These are phyloP conservation scores for Sarcodon sp. DNA, from an alignment of 768 basidiomycete species.

Conservation along the genomic window DNA sequence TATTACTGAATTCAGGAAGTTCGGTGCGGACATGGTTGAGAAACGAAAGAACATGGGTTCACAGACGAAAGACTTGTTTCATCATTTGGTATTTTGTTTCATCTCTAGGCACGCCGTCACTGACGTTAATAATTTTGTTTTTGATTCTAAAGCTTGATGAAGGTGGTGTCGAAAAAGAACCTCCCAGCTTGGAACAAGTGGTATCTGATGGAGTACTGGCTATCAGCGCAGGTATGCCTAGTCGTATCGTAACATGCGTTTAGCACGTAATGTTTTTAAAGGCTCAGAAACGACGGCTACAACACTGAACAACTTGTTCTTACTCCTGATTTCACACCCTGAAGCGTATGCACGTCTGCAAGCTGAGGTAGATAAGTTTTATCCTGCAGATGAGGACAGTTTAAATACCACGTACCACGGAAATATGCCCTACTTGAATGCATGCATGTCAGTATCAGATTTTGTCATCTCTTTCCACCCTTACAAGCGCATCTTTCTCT, in stretches of 20 bases:
- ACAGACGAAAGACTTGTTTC: conserved; percentile 21
- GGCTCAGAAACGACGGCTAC: conserved; percentile 34
- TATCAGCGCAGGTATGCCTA: conserved; percentile 8
- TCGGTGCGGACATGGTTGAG: background rate
- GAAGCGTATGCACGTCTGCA: conserved; percentile 21
- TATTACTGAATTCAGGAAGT: no score
- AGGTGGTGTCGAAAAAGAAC: conserved; percentile 12
- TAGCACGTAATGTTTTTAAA: conserved; percentile 24
- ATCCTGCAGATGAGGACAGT: conserved; percentile 13
- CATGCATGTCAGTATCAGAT: conserved; percentile 11
- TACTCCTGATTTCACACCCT: conserved; percentile 25
- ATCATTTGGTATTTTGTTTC: conserved; percentile 24
- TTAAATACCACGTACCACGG: conserved; percentile 11
- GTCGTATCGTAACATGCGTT: conserved; percentile 20
- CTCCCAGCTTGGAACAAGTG: no score
- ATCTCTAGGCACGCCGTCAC: background rate
- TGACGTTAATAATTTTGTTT: background rate
- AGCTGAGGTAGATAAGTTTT: conserved; percentile 25
- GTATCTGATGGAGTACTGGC: no score
- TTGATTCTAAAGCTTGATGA: conserved; percentile 15
- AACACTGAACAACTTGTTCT: conserved; percentile 25
- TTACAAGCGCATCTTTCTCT: no score
- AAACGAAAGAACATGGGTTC: conserved; percentile 3
- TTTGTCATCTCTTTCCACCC: no score
- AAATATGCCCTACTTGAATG: background rate